Base-by-base conservation (phyloP, 1,284 basidiomycete species). In the Irpex rosettiformis region DNA sequence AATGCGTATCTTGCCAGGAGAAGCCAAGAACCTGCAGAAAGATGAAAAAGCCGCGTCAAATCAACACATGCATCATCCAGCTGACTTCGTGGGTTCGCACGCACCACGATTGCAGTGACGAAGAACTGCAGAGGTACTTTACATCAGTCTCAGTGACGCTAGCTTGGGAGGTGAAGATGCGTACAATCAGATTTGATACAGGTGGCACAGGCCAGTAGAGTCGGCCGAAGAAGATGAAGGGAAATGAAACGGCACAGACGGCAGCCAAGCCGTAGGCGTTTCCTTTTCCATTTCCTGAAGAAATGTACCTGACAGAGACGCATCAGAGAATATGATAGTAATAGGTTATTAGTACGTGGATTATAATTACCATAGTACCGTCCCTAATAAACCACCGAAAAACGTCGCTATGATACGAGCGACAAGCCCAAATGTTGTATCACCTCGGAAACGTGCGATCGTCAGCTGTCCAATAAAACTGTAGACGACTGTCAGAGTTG, bases 251-350 rank as follows among this genome's bases (percentile, higher is more conserved):
- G 0, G 83, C 86, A 21, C 81, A 82, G 0, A 87, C 81, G 0
- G 84, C 90, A 0, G 83, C 89, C 4, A 96, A 71, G 0, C 90
- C 93, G 63, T 84, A 95, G 2, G 89, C 70, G 66, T 85, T 94
- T 1, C 91, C 92, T 11, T 66, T 63, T 0, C 88, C 86, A 3
- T 70, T 72, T 0, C 89, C 89, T 2, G 82, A 75, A 3, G 89
- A 89, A 28, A 91, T 85, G 67, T 93, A 91, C 88, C 88, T 90
- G 57, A 43, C 7, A 58, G 28, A 16, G 28, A 55, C 11, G 21
- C 27, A 33, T 22, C 55, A 43, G 60, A 42, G n/a, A 2, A 10
- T 43, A 18, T 13, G 30, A 13, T n/a, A n/a, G n/a, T n/a, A n/a
- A n/a, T 58, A 5, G 10, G 3, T 1, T 5, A 28, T 22, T 16